Conservation (phyloP, 2,329 filamentous ascomycete genomes). For the Xylariaceae sp. region DNA sequence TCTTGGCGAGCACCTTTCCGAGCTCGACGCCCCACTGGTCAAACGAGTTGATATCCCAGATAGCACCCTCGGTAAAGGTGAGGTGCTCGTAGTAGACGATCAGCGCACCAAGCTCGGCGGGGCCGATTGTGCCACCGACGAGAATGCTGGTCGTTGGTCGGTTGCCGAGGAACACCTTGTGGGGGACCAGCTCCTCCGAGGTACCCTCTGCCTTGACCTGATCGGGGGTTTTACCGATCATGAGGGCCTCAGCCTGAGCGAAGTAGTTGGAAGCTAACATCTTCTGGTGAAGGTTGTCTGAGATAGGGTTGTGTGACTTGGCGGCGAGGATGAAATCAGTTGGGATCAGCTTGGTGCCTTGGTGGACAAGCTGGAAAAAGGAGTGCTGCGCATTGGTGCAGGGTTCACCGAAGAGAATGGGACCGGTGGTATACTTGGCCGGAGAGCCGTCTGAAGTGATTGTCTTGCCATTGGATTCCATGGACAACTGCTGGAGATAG, state of each 20-base stretch:
- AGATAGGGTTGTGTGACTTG: constrained; percentile 93
- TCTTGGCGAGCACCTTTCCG: constrained; percentile 93
- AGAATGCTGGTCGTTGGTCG: constrained; percentile 93
- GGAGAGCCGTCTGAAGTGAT: constrained; percentile 85
- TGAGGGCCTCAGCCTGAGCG: constrained; percentile 80
- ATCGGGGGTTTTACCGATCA: constrained; percentile 84
- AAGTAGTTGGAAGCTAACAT: constrained; percentile 93
- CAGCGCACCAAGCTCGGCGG: constrained; percentile 85
- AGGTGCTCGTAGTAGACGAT: constrained; percentile 99
- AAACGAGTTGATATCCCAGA: constrained; percentile 99
- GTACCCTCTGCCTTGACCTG: constrained; percentile 73
- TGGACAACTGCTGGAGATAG: constrained; percentile 97
- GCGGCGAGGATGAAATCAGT: constrained; percentile 97
- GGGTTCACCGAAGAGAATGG: constrained; percentile 95
- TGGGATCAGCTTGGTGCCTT: constrained; percentile 98
- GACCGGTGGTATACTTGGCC: constrained; percentile 95
- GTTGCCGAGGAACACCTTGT: constrained; percentile 99
- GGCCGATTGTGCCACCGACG: constrained; percentile 85
- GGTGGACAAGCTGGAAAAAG: constrained; percentile 99
- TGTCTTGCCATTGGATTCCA: constrained; percentile 99
- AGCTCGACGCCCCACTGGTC: constrained; percentile 99
- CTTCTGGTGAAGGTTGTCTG: constrained; percentile 91
- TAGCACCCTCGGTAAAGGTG: constrained; percentile 92
- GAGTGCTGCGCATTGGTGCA: constrained; percentile 99
- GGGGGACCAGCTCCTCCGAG: constrained; percentile 74